Percentiles rank a stretch among this genome's conserved stretches.
Evolutionary conservation across 306 rosid species (phyloP).

Genomic region (Alnus rubra): DNA sequence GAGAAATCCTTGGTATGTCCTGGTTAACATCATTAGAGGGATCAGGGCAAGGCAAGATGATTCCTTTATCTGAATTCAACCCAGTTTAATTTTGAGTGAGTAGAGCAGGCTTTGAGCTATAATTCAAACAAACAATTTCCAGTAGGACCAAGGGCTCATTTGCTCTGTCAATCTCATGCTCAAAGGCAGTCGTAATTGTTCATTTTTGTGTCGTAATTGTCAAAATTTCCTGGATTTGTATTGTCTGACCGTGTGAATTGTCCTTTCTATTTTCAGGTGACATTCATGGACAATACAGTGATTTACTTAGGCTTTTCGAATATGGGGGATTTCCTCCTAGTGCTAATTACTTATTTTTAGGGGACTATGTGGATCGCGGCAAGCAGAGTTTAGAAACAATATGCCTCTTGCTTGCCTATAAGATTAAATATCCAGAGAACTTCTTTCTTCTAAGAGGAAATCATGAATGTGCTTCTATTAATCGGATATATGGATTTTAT

Average conservation of each 20-base stretch:
- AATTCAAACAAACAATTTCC: not conserved
- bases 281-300: conserved; percentile 93
- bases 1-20: not conserved
- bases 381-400: conserved; percentile 94
- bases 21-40: not conserved
- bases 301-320: conserved; percentile 84
- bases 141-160: not conserved
- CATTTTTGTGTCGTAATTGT: not conserved
- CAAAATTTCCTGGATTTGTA: not conserved
- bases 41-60: not conserved
- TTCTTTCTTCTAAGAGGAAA: conserved; percentile 92
- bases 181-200: not conserved
- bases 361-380: conserved; percentile 95
- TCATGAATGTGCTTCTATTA: conserved; percentile 91
- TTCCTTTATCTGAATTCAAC: not conserved
- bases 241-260: conserved; percentile 21
- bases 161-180: not conserved
- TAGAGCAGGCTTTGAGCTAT: not conserved
- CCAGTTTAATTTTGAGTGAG: not conserved
- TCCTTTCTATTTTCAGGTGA: conserved; percentile 57
- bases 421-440: conserved; percentile 87
- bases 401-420: conserved; percentile 88
- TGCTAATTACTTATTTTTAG: conserved; percentile 84
- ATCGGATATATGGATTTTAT: conserved; percentile 87
- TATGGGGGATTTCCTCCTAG: conserved; percentile 88